A percentile compares a stretch with the other conserved stretches of the same genome.
phyloP scores from a whole-genome alignment of 306 rosid species.

The Prunus mongolica region DNA sequence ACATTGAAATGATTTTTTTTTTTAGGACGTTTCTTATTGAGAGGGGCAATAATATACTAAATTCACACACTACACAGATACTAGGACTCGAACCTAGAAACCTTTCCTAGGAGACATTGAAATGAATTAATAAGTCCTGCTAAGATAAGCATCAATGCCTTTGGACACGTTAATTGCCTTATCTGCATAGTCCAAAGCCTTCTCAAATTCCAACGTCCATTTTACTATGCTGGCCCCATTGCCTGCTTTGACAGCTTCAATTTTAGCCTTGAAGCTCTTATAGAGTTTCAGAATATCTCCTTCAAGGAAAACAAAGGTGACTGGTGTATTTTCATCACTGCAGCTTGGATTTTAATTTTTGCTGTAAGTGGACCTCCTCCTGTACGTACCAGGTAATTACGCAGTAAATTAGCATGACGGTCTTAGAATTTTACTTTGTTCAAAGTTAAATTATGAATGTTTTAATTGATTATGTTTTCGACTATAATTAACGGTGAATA shows the following conservation, averaged over 20 bases:
- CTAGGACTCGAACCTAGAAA: too few species aligned
- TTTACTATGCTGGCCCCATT: constrained; percentile 7
- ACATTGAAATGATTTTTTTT: too few species aligned
- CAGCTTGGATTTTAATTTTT: not conserved
- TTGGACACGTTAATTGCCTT: not conserved
- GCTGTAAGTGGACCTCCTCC: constrained; percentile 11
- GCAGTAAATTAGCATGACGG: too few species aligned
- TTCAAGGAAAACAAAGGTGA: not conserved
- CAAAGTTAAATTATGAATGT: too few species aligned
- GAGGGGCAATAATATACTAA: too few species aligned
- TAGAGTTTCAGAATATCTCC: constrained; percentile 5
- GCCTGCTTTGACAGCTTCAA: not conserved
- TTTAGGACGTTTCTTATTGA: too few species aligned
- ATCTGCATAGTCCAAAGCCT: constrained; percentile 15
- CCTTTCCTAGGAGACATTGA: too few species aligned
- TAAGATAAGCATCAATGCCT: constrained; percentile 21
- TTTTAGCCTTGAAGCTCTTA: constrained; percentile 11
- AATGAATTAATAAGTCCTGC: not conserved
- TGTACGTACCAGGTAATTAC: not conserved
- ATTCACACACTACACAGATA: too few species aligned
- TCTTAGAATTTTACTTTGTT: too few species aligned
- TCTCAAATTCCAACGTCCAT: constrained; percentile 18
- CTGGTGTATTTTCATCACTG: constrained; percentile 2
- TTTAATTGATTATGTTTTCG: too few species aligned
- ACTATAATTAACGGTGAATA: too few species aligned